Percentiles rank a stretch among this genome's conserved stretches.
phyloP scores from a whole-genome alignment of 2,329 filamentous ascomycete species.

The Hortaea werneckii region DNA sequence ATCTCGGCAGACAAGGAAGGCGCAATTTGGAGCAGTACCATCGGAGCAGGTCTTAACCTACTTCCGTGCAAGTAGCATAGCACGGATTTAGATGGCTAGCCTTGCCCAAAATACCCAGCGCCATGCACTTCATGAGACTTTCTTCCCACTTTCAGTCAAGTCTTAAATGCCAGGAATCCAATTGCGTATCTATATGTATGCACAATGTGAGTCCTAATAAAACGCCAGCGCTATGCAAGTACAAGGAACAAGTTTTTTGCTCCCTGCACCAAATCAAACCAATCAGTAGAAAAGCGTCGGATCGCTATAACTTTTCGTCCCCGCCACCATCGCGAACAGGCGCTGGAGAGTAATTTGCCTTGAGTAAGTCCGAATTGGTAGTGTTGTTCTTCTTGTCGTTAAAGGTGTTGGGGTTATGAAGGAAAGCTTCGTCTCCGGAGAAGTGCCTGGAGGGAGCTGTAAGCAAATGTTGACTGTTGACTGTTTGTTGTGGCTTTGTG shows the following conservation, averaged over 20 bases:
- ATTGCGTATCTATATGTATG: too few species aligned
- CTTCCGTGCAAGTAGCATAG: too few species aligned
- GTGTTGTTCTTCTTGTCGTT: constrained; percentile 22
- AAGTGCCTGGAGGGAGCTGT: constrained; percentile 36
- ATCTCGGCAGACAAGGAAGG: too few species aligned
- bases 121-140: too few species aligned
- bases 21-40: too few species aligned
- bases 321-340: neutral
- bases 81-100: too few species aligned
- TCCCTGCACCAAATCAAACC: neutral
- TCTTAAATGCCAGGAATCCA: too few species aligned
- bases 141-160: too few species aligned
- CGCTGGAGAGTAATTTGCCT: neutral
- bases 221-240: neutral
- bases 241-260: too few species aligned
- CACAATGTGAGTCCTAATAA: neutral
- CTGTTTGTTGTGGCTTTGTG: neutral
- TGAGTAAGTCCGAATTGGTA: neutral
- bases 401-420: constrained; percentile 29
- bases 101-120: too few species aligned
- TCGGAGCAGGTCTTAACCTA: too few species aligned
- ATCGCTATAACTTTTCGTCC: neutral
- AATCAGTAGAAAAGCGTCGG: neutral
- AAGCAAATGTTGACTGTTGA: constrained; percentile 4
- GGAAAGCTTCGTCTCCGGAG: constrained; percentile 49